These are phyloP conservation scores for Podila epigama DNA, from an alignment of 192 early-diverging fungal species.

Conservation along the genomic window DNA sequence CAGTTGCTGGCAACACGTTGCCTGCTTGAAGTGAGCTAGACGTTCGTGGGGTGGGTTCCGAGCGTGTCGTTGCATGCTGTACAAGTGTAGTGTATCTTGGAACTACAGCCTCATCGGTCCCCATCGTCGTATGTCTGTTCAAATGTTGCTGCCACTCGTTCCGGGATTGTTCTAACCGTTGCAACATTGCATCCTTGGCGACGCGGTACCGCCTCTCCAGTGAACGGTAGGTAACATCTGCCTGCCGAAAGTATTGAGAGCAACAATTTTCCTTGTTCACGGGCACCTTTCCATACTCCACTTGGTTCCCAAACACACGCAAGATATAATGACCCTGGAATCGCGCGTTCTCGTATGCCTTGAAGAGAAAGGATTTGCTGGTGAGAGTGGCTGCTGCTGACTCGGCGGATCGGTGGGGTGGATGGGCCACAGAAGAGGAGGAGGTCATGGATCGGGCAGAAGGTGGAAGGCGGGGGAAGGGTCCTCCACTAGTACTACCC, in stretches of 20 bases:
- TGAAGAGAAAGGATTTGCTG: constrained; percentile 31
- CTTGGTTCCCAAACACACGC: constrained; percentile 11
- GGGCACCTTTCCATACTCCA: constrained; percentile 34
- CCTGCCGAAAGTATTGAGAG: constrained; percentile 30
- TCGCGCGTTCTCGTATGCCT: constrained; percentile 14
- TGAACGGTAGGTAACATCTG: constrained; percentile 20
- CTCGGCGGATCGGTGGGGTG: not conserved
- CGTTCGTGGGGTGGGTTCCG: too few species aligned
- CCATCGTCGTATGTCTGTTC: too few species aligned
- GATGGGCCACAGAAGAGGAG: not conserved
- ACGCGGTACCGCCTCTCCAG: constrained; percentile 6
- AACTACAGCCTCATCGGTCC: too few species aligned
- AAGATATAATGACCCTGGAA: constrained; percentile 40
- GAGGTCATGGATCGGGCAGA: not conserved
- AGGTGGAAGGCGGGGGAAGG: not conserved
- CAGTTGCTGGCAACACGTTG: too few species aligned
- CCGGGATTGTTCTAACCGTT: not conserved
- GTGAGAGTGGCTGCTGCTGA: not conserved
- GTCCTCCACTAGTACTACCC: not conserved
- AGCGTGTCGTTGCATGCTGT: too few species aligned
- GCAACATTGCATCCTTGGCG: not conserved
- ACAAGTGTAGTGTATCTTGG: too few species aligned
- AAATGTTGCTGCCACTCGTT: too few species aligned
- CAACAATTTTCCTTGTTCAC: constrained; percentile 5
- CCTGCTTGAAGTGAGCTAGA: too few species aligned